Evolutionary conservation across 306 rosid species (phyloP).

Genomic region (Rosa multiflora): DNA sequence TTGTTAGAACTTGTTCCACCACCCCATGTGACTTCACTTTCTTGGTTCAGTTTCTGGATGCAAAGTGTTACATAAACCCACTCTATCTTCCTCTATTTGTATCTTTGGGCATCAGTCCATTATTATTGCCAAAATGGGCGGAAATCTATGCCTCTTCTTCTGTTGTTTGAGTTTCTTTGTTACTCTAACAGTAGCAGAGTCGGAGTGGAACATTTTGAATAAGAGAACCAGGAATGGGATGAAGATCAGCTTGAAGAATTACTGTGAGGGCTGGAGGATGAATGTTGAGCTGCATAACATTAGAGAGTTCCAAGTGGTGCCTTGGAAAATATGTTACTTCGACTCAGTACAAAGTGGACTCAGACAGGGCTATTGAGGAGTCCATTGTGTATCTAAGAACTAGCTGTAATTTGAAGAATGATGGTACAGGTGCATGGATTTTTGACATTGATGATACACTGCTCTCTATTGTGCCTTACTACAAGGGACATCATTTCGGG

Average conservation of each 20-base stretch:
- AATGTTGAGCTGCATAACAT: constrained; percentile 75
- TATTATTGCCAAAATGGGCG: constrained; percentile 28
- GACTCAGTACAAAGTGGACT: constrained; percentile 54
- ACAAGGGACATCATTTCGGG: constrained; percentile 49
- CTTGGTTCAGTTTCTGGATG: constrained; percentile 24
- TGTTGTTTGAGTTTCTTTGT: constrained; percentile 27
- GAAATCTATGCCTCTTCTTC: constrained; percentile 17
- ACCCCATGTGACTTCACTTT: constrained; percentile 32
- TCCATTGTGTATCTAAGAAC: constrained; percentile 49
- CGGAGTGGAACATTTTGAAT: constrained; percentile 58
- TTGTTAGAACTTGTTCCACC: constrained; percentile 1
- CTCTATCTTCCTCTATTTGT: background rate
- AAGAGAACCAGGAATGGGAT: constrained; percentile 32
- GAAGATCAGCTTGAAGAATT: constrained; percentile 51
- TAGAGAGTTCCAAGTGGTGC: constrained; percentile 53
- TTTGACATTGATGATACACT: constrained; percentile 72
- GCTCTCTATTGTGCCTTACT: constrained; percentile 54
- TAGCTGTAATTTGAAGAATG: constrained; percentile 45
- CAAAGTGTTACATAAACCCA: background rate
- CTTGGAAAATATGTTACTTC: constrained; percentile 53
- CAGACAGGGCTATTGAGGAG: constrained; percentile 44
- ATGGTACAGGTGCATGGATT: constrained; percentile 68
- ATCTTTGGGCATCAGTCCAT: background rate
- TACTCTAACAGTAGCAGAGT: constrained; percentile 40
- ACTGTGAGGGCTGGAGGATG: constrained; percentile 70